Base-by-base conservation (phyloP, 2,329 filamentous ascomycete species). In the Lasiodiplodia theobromae region DNA sequence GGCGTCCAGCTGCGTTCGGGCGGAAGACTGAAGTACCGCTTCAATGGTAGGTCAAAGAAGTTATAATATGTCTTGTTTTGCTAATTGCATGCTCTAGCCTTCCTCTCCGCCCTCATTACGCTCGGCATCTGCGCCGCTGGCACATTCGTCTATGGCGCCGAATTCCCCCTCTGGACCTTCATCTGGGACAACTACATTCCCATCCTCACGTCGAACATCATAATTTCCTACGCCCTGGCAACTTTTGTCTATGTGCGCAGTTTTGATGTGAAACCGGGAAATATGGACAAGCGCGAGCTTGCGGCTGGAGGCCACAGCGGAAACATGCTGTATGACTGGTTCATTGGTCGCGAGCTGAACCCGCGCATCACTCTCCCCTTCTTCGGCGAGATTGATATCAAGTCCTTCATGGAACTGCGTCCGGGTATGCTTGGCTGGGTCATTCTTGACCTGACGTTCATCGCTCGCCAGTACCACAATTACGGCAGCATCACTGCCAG, bases 261-360 rank as follows among this genome's bases (percentile, higher is more conserved):
- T 77, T 97, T 97, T 83, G 86, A 86, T 66, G 92, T 97, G 71
- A 91, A 92, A 78, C 77, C 88, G n/a, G 89, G 88, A 53, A 93
- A 96, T 77, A 83, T 86, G 14, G 86, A 91, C 58, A 83, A 87
- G 71, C 92, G 94, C 51, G 90, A 96, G 78, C 86, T 98, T 8
- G 94, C 94, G 0, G 88, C 88, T 1, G 94, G 94, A 53, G 94
- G 94, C 18, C 88, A 92, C 76, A 89, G 89, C 1, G 94, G 94
- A 69, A 97, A 97, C 79, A 82, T 93, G 71, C 81, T 97, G 47
- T 97, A 98, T 79, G 95, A 98, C 81, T 98, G 93, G 89, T 98
- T 94, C 82, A 97, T 98, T 72, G 95, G 95, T 23, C 92, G 95
- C 34, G 95, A 98, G 80, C 89, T 98, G 70, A 98, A 98, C 81